Base-by-base conservation (phyloP, 2,329 filamentous ascomycete genomes). In the Trichoderma koningii region DNA sequence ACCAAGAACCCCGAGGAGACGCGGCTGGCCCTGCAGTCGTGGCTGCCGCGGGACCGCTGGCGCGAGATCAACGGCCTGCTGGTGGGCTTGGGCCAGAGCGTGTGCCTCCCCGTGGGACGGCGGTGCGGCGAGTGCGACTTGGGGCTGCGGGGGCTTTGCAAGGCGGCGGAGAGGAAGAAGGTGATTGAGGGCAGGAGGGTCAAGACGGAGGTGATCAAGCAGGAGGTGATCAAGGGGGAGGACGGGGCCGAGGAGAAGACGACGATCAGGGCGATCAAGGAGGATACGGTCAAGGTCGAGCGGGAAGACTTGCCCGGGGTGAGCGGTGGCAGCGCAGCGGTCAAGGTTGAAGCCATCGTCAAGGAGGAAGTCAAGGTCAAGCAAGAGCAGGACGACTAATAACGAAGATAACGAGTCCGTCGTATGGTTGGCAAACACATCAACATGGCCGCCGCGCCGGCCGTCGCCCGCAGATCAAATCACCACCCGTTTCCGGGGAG, bases 21-120 rank as follows among this genome's bases (percentile, higher is more conserved):
- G 34, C 83, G 93, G 50, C 78, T 82, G 62, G 86, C 87, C 41
- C 81, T 97, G 66, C 86, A 97, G 79, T 82, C 82, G 17, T 97
- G 93, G 93, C 80, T 97, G 71, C 93, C 93, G 2, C 84, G 78
- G 66, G 91, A 96, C 57, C 87, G 86, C 72, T 97, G 93, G 93
- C 90, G 91, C 76, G 92, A 96, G 77, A 96, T 97, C 75, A 97
- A 97, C 76, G 88, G 89, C 78, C 78, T 97, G 76, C 83, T 97
- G 45, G 93, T 97, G 38, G 93, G 93, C 0, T 82, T 96, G 67
- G 93, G 93, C 0, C 93, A 97, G 82, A 91, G 88, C 1, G 87
- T 95, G 23, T 97, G 93, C 74, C 79, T 92, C 68, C 92, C 93
- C 0, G 86, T 94, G 1, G 91, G 90, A 0, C 83, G 89, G 68